Evolutionary conservation across 345 rosid genomes (phyloP).

Genomic region (Gossypium bickii): DNA sequence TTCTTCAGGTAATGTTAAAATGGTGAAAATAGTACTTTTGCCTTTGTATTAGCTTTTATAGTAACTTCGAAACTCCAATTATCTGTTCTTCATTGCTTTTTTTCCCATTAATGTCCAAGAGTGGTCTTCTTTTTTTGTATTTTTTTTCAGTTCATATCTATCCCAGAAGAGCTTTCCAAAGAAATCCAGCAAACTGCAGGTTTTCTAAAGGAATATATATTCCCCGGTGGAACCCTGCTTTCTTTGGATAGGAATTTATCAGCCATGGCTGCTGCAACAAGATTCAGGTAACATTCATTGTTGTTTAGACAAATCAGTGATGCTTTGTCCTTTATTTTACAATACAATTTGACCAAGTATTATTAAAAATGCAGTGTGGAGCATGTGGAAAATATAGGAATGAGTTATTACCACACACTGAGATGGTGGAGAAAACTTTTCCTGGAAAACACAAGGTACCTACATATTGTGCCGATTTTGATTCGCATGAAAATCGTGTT

Average conservation of each 20-base stretch:
- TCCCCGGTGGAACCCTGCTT: slow-evolving; percentile 84
- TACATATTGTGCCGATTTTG: slow-evolving; percentile 11
- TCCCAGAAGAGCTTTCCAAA: slow-evolving; percentile 71
- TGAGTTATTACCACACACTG: slow-evolving; percentile 69
- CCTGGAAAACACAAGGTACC: slow-evolving; percentile 53
- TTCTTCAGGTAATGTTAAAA: slow-evolving; percentile 59
- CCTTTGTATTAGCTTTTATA: background rate
- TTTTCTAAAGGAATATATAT: slow-evolving; percentile 86
- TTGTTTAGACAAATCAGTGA: background rate
- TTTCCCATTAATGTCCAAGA: background rate
- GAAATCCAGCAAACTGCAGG: slow-evolving; percentile 76
- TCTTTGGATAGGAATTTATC: slow-evolving; percentile 63
- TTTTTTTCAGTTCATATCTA: slow-evolving; percentile 60
- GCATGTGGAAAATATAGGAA: slow-evolving; percentile 80
- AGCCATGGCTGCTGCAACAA: slow-evolving; percentile 70
- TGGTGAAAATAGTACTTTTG: background rate
- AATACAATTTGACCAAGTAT: background rate
- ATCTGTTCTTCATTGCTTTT: background rate
- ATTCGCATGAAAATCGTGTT: background rate
- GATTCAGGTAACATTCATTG: slow-evolving; percentile 50
- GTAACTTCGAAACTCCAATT: background rate
- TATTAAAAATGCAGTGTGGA: slow-evolving; percentile 52
- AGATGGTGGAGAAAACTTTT: slow-evolving; percentile 74
- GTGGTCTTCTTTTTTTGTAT: background rate
- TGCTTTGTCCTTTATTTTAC: background rate